Evolutionary conservation across 768 basidiomycete species (phyloP), one percentile per base, ranked within the genome.

Genomic region (Symmetrospora coprosmae): DNA sequence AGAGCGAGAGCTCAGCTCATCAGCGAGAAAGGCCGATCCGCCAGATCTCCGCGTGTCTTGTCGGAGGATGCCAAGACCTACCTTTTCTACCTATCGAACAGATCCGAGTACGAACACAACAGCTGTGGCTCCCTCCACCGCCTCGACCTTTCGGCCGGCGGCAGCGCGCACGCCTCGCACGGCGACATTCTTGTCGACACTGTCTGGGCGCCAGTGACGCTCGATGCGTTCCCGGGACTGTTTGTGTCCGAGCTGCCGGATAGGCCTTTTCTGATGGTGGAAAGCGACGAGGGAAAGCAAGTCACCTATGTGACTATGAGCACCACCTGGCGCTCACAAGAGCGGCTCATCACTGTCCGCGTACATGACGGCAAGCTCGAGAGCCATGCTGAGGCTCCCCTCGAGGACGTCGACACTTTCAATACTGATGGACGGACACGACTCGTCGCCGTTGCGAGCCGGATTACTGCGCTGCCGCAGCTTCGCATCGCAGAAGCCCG

Each of bases 1-100:
- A 34, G 31, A 33, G 28, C 33, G 5, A 33, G 19, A 5, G 33
- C 25, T 4, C 17, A 31, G 13, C 49, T 30, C 21, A 35, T 50
- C 6, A 81, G 78, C 0, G 67, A 73, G 0, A 56, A 73, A 0
- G 69, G 76, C 25, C 67, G 77, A 0, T 80, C 80, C 2, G 79
- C 78, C 60, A 80, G 83, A 13, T 83, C 82, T 0, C 81, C 84
- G 0, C 79, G 82, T 9, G 67, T 80, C 35, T 64, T 77, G 1
- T 61, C 70, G 14, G 51, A 66, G 1, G 61, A 63, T 0, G 65
- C 69, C 25, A 66, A 67, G 0, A 66, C 66, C 3, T 64, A 4
- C 2, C 65, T 83, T 7, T 70, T 81, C 41, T 85, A 80, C 78
- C 66, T 85, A 9, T 76, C 81, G 6, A 77, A 76, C 64, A 70